Conservation (phyloP, 2,329 filamentous ascomycete genomes). For the Hymenoscyphus fraxineus region DNA sequence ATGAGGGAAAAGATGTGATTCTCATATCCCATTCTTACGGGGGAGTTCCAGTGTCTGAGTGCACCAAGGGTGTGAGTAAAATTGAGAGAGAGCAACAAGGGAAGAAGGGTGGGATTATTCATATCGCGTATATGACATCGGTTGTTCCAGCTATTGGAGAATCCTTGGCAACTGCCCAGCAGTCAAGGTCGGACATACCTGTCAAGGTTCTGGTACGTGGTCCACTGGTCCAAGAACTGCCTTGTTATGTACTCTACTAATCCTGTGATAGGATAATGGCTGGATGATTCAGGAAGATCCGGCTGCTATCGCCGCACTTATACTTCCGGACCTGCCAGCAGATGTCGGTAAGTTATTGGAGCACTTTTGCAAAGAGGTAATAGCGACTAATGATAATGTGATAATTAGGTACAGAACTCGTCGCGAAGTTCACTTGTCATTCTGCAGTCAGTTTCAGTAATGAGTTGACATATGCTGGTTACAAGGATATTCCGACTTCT, state of each 20-base stretch:
- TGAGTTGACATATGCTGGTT: conserved; percentile 39
- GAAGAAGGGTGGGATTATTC: conserved; percentile 38
- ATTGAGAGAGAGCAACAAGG: conserved; percentile 36
- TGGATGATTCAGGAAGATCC: background rate
- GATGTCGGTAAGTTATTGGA: background rate
- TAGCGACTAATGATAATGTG: no score
- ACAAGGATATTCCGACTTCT: conserved; percentile 40
- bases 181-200: background rate
- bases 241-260: background rate
- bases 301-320: background rate
- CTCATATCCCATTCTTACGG: conserved; percentile 40
- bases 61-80: conserved; percentile 36
- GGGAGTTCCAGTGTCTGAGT: conserved; percentile 36
- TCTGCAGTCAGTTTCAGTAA: conserved; percentile 36
- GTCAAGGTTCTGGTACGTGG: background rate
- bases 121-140: conserved; percentile 17
- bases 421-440: conserved; percentile 31
- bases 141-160: conserved; percentile 16
- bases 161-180: background rate
- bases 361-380: no score
- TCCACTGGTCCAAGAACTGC: background rate
- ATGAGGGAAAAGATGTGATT: conserved; percentile 37
- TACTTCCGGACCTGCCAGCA: background rate
- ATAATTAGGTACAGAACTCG: conserved; percentile 14
- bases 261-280: background rate